Percentiles rank a stretch among this genome's conserved stretches.
Conservation (phyloP, 305 asterid species). For the Plantago rigida region DNA sequence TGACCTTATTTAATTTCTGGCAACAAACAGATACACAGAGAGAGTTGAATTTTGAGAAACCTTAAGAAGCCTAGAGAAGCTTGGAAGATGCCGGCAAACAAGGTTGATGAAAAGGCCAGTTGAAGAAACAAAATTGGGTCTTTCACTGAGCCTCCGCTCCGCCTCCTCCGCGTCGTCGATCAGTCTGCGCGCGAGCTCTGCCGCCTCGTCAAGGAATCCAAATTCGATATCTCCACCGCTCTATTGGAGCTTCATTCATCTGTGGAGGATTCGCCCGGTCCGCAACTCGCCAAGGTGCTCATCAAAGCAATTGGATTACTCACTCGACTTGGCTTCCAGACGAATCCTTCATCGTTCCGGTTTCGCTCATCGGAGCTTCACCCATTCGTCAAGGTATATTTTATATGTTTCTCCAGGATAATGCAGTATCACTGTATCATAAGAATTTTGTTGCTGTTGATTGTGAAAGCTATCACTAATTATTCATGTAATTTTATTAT, state of each 20-base stretch:
- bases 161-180: conserved; percentile 61
- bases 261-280: conserved; percentile 52
- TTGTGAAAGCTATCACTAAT: background rate
- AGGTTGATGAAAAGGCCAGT: conserved; percentile 65
- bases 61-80: conserved; percentile 71
- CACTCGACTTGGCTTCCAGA: conserved; percentile 52
- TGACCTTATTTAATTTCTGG: conserved; percentile 8
- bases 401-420: background rate
- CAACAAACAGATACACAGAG: background rate
- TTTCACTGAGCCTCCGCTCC: conserved; percentile 58
- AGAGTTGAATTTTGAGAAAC: conserved; percentile 23
- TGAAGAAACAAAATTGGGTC: conserved; percentile 69
- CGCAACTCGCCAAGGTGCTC: conserved; percentile 41
- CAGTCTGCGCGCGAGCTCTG: conserved; percentile 76
- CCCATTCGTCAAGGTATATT: conserved; percentile 78
- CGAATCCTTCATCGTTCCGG: conserved; percentile 37
- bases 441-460: background rate
- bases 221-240: conserved; percentile 55
- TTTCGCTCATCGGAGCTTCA: conserved; percentile 51
- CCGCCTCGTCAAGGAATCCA: conserved; percentile 71
- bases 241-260: conserved; percentile 82
- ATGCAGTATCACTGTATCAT: background rate
- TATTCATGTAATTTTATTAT: background rate
- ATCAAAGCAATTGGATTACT: conserved; percentile 67
- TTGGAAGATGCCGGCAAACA: conserved; percentile 84